phyloP scores from a whole-genome alignment of 2,329 filamentous ascomycete genomes.

The Epichloe bromicola region DNA sequence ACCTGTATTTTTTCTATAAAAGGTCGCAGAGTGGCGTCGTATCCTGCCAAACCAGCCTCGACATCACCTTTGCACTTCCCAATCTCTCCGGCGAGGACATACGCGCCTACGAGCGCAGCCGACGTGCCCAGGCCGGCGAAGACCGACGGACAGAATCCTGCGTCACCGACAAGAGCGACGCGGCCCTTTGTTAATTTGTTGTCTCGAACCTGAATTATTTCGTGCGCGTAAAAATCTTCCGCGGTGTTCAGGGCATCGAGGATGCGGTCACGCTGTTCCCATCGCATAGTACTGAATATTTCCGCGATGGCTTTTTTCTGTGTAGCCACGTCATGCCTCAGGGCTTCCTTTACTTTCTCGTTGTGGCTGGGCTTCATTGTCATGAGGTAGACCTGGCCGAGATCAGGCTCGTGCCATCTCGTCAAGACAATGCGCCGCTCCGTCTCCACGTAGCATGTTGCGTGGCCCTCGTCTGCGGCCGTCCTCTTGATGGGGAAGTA shows the following conservation, averaged over 20 bases:
- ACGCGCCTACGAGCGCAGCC: slow-evolving; percentile 31
- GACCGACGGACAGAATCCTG: slow-evolving; percentile 28
- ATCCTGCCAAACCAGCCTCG: slow-evolving; percentile 20
- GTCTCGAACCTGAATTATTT: slow-evolving; percentile 29
- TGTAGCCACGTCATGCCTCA: slow-evolving; percentile 9
- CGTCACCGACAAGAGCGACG: slow-evolving; percentile 36
- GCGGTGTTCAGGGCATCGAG: slow-evolving; percentile 19
- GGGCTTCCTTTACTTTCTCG: slow-evolving; percentile 10
- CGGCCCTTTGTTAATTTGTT: slow-evolving; percentile 23
- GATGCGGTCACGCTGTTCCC: slow-evolving; percentile 24
- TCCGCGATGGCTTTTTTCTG: slow-evolving; percentile 24
- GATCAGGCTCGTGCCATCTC: slow-evolving; percentile 13
- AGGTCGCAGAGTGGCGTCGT: slow-evolving; percentile 27
- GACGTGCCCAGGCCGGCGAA: slow-evolving; percentile 34
- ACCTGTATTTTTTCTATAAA: slow-evolving; percentile 15
- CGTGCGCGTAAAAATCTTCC: slow-evolving; percentile 33
- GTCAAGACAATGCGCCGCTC: slow-evolving; percentile 23
- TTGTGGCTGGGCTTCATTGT: slow-evolving; percentile 13
- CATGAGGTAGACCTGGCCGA: slow-evolving; percentile 12
- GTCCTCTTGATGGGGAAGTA: slow-evolving; percentile 25
- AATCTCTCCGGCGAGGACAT: slow-evolving; percentile 36
- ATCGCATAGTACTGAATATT: slow-evolving; percentile 29
- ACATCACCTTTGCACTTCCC: slow-evolving; percentile 12
- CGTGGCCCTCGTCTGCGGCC: not conserved
- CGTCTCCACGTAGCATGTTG: slow-evolving; percentile 20